These are phyloP conservation scores for Bipolaris gigantea DNA, from an alignment of 2,329 filamentous ascomycete species.

Conservation along the genomic window DNA sequence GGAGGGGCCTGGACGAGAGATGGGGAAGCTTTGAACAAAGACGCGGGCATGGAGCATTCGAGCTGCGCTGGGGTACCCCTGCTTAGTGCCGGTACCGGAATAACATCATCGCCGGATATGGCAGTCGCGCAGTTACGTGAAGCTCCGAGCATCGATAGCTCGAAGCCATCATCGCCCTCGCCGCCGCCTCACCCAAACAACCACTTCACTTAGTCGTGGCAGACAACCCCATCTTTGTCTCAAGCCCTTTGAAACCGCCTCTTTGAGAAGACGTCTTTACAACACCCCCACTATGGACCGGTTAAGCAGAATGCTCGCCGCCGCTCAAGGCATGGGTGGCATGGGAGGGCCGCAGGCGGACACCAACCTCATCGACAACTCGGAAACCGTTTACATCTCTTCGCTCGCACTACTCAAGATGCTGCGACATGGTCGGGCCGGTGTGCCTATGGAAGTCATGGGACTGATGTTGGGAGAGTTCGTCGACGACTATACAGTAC, in stretches of 20 bases:
- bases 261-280: not conserved
- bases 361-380: constrained; percentile 95
- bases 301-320: constrained; percentile 83
- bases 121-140: constrained; percentile 18
- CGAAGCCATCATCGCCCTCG: constrained; percentile 14
- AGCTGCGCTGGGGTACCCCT: constrained; percentile 14
- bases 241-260: not conserved
- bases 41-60: constrained; percentile 11
- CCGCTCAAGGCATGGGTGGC: constrained; percentile 67
- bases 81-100: constrained; percentile 15
- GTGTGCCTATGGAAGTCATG: constrained; percentile 99
- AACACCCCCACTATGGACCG: constrained; percentile 70
- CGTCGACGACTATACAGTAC: constrained; percentile 97
- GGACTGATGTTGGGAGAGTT: constrained; percentile 98
- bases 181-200: constrained; percentile 12
- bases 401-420: constrained; percentile 97
- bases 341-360: constrained; percentile 65
- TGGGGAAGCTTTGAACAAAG: constrained; percentile 18
- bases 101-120: constrained; percentile 13
- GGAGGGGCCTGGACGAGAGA: constrained; percentile 10
- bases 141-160: constrained; percentile 17
- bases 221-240: not conserved
- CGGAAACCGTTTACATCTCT: constrained; percentile 98
- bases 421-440: constrained; percentile 94
- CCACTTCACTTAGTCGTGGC: not conserved